A percentile compares a stretch with the other conserved stretches of the same genome.
Evolutionary conservation across 768 basidiomycete species (phyloP).

Genomic region (Kwoniella dejecticola): DNA sequence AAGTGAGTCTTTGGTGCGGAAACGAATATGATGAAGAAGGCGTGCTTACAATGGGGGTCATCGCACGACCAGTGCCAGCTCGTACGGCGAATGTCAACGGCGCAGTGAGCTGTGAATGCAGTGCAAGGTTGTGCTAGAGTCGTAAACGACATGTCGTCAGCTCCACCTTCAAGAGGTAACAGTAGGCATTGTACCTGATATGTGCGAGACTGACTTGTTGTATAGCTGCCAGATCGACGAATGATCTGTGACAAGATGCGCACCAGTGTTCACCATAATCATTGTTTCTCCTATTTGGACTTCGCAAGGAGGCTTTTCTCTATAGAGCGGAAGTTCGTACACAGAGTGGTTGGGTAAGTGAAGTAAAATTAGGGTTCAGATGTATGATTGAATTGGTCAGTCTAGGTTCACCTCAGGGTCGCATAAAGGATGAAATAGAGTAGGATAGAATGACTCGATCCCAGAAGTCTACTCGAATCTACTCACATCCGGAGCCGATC

Average conservation of each 20-base stretch:
- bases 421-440: too few relatives aligned
- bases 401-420: too few relatives aligned
- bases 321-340: too few relatives aligned
- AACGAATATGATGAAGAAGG: not conserved
- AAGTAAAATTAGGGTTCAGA: too few relatives aligned
- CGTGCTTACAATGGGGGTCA: not conserved
- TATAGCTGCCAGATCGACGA: conserved; percentile 1
- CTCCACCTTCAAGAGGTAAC: not conserved
- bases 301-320: too few relatives aligned
- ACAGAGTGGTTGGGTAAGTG: too few relatives aligned
- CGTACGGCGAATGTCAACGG: not conserved
- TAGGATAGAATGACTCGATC: too few relatives aligned
- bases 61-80: not conserved
- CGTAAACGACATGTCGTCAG: not conserved
- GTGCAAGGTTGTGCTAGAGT: not conserved
- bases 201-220: conserved; percentile 3
- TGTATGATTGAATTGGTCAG: too few relatives aligned
- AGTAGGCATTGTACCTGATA: not conserved
- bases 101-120: not conserved
- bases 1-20: not conserved
- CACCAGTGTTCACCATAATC: conserved; percentile 1
- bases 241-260: conserved; percentile 1
- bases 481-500: conserved; percentile 10
- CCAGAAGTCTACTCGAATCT: too few relatives aligned
- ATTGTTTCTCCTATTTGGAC: too few relatives aligned